phyloP scores from a whole-genome alignment of 768 basidiomycete genomes.

The Pleurotus tuber-regium region DNA sequence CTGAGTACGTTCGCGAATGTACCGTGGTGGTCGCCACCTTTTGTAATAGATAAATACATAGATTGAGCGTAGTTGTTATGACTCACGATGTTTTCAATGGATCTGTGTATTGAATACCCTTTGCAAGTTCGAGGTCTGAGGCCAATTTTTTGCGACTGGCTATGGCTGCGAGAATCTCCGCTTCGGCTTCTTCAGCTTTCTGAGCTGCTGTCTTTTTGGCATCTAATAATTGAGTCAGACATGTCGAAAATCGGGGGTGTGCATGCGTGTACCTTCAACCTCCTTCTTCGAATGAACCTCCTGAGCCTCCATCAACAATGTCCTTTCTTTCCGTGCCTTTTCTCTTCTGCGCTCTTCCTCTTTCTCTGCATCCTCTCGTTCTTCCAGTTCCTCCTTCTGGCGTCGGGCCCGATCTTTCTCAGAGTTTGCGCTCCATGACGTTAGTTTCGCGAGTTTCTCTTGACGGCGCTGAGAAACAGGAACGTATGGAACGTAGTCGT shows the following conservation, averaged over 20 bases:
- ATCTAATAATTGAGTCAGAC: slow-evolving; percentile 39
- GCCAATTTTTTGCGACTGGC: slow-evolving; percentile 88
- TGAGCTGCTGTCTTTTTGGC: slow-evolving; percentile 86
- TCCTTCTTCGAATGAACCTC: slow-evolving; percentile 88
- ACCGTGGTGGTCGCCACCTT: slow-evolving; percentile 89
- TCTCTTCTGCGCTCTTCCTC: slow-evolving; percentile 79
- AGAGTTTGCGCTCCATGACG: slow-evolving; percentile 54
- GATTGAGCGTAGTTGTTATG: neutral
- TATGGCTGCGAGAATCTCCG: slow-evolving; percentile 88
- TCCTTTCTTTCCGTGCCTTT: slow-evolving; percentile 78
- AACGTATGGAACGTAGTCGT: slow-evolving; percentile 80
- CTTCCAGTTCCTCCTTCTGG: slow-evolving; percentile 62
- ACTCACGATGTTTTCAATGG: slow-evolving; percentile 74
- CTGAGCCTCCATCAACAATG: slow-evolving; percentile 89
- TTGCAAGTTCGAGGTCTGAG: slow-evolving; percentile 89
- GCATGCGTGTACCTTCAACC: slow-evolving; percentile 59
- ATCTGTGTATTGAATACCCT: slow-evolving; percentile 90
- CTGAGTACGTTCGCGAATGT: slow-evolving; percentile 67
- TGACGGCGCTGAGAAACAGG: slow-evolving; percentile 84
- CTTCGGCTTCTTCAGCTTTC: slow-evolving; percentile 85
- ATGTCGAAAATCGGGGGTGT: neutral
- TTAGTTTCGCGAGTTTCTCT: slow-evolving; percentile 74
- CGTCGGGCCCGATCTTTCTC: slow-evolving; percentile 48
- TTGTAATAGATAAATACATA: slow-evolving; percentile 5
- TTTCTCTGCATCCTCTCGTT: slow-evolving; percentile 69